Base-by-base conservation (phyloP, 371 early-diverging fungal genomes). In the Mucor mucedo region DNA sequence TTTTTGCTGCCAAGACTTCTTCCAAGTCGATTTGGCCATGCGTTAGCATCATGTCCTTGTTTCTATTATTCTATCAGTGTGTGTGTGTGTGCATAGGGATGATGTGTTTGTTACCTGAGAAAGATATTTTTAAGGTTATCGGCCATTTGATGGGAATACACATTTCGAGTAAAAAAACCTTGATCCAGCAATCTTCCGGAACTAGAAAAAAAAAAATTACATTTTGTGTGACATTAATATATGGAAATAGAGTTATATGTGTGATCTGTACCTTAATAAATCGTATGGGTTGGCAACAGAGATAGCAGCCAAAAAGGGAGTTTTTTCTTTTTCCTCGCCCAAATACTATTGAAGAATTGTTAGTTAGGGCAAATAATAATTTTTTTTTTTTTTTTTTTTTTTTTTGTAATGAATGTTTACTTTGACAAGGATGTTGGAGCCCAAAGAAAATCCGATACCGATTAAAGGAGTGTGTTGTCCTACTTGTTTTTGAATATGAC, bases 241-340 rank as follows among this genome's bases (percentile, higher is more conserved):
- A 21, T 21, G 21, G 21, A 21, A 21, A 21, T 21, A 21, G 21
- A 21, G 21, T n/a, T 21, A 47, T 42, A 11, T 42, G 5, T 47
- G 27, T 27, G 5, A 6, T 7, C 27, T 21, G 10, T 75, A 86
- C 82, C 63, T 71, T 56, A 82, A 44, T 14, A 86, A 68, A 65
- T 91, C 92, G 69, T 80, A 93, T 5, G 96, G 96, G 63, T 95
- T 95, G 52, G 85, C 87, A 44, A 95, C 84, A 3, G 91, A 86
- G 38, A 88, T 77, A 27, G 85, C 90, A 2, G 83, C 93, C n/a
- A 80, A 59, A 27, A 95, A 82, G 33, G 87, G 87, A 49, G 88
- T 88, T 14, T 81, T 77, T 29, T 82, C 84, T 16, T 89, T 90
- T 57, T 87, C 89, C 68, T 94, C 93, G 10, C 95, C 95, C 30